phyloP scores from a whole-genome alignment of 2,329 filamentous ascomycete species.

The Helotiales sp. region DNA sequence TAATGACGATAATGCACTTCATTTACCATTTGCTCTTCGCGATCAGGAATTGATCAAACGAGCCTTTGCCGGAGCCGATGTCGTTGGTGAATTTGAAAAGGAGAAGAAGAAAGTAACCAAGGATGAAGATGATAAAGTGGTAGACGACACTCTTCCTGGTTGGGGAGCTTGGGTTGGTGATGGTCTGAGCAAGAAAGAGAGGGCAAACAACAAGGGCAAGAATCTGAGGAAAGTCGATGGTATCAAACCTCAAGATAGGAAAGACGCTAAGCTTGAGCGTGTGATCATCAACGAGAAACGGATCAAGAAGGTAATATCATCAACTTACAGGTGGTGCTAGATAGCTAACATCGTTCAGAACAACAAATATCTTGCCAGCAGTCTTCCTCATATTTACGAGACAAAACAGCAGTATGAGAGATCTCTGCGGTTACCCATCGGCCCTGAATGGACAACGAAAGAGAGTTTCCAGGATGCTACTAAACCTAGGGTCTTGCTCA shows the following conservation, averaged over 20 bases:
- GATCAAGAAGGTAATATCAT: constrained; percentile 71
- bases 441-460: constrained; percentile 96
- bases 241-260: constrained; percentile 72
- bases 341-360: constrained; percentile 53
- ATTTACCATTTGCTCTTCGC: constrained; percentile 57
- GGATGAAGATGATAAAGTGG: constrained; percentile 79
- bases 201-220: constrained; percentile 60
- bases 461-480: constrained; percentile 86
- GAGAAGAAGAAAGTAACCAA: constrained; percentile 74
- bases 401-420: constrained; percentile 86
- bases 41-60: constrained; percentile 71
- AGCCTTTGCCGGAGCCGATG: constrained; percentile 87
- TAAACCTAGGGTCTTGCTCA: constrained; percentile 86
- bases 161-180: constrained; percentile 93
- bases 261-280: constrained; percentile 77
- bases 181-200: constrained; percentile 71
- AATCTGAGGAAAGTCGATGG: constrained; percentile 70
- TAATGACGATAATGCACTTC: constrained; percentile 49
- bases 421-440: constrained; percentile 80
- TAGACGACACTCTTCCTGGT: constrained; percentile 84
- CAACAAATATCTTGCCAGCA: constrained; percentile 79
- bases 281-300: constrained; percentile 94
- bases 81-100: constrained; percentile 73
- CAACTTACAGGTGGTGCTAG: neutral
- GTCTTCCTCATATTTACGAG: constrained; percentile 89